Percentiles rank a stretch among this genome's conserved stretches.
phyloP scores from a whole-genome alignment of 257 asterid genomes.

The Plantago ovata region DNA sequence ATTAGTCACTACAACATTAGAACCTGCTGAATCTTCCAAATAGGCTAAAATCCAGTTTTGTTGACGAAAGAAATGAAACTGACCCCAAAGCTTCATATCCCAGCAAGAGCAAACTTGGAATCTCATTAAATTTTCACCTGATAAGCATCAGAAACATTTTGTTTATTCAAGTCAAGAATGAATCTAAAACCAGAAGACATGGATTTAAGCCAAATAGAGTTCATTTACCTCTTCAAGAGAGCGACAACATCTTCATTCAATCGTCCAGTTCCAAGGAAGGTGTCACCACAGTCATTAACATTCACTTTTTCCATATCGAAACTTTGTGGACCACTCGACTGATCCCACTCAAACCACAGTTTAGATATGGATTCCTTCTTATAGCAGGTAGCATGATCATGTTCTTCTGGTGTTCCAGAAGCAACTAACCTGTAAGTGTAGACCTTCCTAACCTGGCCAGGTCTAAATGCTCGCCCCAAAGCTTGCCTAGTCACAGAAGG shows the following conservation, averaged over 20 bases:
- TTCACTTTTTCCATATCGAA: constrained; percentile 71
- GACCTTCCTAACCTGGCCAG: constrained; percentile 87
- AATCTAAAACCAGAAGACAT: background rate
- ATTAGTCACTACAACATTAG: background rate
- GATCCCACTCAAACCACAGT: constrained; percentile 97
- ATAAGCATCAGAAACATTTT: background rate
- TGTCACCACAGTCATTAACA: constrained; percentile 48
- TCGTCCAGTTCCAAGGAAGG: constrained; percentile 56
- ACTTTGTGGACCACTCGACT: constrained; percentile 43
- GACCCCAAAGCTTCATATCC: background rate
- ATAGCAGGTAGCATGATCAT: constrained; percentile 82
- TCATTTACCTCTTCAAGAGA: constrained; percentile 46
- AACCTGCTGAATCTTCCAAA: background rate
- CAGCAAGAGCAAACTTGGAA: background rate
- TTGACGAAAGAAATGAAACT: background rate
- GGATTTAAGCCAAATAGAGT: background rate
- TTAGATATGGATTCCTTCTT: constrained; percentile 83
- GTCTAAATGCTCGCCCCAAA: constrained; percentile 95
- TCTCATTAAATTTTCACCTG: background rate
- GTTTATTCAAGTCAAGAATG: background rate
- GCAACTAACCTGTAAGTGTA: constrained; percentile 73
- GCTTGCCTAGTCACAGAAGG: constrained; percentile 97
- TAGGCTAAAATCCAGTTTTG: background rate
- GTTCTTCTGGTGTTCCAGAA: constrained; percentile 70
- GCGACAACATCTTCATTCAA: constrained; percentile 57